Conservation (phyloP, 225 moss, liverwort and hornwort genomes). For the Marchantia polymorpha region DNA sequence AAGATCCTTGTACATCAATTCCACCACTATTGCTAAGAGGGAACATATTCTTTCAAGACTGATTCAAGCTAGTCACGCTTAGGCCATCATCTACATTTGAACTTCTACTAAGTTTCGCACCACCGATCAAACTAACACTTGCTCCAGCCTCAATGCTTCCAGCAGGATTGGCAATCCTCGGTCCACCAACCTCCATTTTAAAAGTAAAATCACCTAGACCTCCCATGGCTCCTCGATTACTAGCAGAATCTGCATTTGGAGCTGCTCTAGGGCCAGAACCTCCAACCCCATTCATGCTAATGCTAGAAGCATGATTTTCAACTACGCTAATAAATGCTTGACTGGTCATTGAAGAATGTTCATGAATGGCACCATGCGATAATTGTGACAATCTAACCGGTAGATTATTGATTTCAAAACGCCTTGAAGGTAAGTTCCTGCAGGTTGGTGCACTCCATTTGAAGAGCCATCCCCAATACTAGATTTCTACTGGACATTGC, state of each 20-base stretch:
- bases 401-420: constrained; percentile 71
- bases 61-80: constrained; percentile 75
- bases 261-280: constrained; percentile 74
- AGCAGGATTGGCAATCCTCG: constrained; percentile 84
- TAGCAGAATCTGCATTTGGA: constrained; percentile 66
- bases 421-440: constrained; percentile 69
- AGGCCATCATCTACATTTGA: constrained; percentile 71
- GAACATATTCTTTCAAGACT: constrained; percentile 93
- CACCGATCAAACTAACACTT: constrained; percentile 69
- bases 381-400: constrained; percentile 82
- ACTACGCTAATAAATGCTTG: constrained; percentile 68
- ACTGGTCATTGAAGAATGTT: constrained; percentile 78
- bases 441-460: constrained; percentile 69
- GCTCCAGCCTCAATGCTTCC: constrained; percentile 73
- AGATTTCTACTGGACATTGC: constrained; percentile 76
- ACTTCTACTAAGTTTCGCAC: constrained; percentile 75
- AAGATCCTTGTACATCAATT: constrained; percentile 90
- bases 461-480: constrained; percentile 79
- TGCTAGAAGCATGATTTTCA: constrained; percentile 81
- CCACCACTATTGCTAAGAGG: constrained; percentile 86
- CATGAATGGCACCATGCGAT: constrained; percentile 84
- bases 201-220: constrained; percentile 81
- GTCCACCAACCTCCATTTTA: constrained; percentile 81
- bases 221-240: constrained; percentile 72
- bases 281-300: constrained; percentile 89